Conservation (phyloP, 148 eudicot species). For the Fallopia convolvulus region DNA sequence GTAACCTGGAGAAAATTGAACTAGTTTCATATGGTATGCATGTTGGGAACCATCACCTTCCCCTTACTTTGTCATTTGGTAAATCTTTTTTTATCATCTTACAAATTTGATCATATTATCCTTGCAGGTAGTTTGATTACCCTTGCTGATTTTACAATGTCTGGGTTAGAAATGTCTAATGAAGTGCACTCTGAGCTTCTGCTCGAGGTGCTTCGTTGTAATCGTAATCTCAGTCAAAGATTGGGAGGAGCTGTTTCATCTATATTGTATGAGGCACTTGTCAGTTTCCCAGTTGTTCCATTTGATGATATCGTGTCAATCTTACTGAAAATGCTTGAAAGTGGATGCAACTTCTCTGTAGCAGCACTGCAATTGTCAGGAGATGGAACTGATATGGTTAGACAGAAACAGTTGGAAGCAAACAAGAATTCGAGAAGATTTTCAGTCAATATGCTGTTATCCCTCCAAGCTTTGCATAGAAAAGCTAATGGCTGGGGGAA, state of each 20-base stretch:
- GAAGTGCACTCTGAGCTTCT: constrained; percentile 52
- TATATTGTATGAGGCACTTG: constrained; percentile 65
- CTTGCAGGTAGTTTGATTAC: constrained; percentile 50
- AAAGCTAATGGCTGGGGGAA: constrained; percentile 66
- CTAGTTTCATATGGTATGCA: constrained; percentile 58
- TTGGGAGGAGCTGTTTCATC: constrained; percentile 72
- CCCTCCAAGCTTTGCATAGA: constrained; percentile 51
- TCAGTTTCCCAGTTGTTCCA: constrained; percentile 41
- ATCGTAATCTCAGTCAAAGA: constrained; percentile 43
- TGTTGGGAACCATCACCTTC: not conserved
- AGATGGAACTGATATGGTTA: constrained; percentile 61
- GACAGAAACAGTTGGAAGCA: constrained; percentile 60
- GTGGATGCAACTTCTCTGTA: constrained; percentile 49
- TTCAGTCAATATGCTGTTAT: constrained; percentile 55
- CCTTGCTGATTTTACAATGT: constrained; percentile 30
- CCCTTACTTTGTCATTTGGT: not conserved
- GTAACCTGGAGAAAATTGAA: constrained; percentile 75
- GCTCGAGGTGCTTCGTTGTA: constrained; percentile 61
- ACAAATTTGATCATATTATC: not conserved
- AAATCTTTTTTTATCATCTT: not conserved
- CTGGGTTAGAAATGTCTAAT: constrained; percentile 36
- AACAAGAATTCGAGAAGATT: constrained; percentile 75
- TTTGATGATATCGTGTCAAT: constrained; percentile 64
- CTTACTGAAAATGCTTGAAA: constrained; percentile 61
- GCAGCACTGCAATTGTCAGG: constrained; percentile 46